phyloP scores from a whole-genome alignment of 768 basidiomycete genomes.

The Rhizopogon rudus region DNA sequence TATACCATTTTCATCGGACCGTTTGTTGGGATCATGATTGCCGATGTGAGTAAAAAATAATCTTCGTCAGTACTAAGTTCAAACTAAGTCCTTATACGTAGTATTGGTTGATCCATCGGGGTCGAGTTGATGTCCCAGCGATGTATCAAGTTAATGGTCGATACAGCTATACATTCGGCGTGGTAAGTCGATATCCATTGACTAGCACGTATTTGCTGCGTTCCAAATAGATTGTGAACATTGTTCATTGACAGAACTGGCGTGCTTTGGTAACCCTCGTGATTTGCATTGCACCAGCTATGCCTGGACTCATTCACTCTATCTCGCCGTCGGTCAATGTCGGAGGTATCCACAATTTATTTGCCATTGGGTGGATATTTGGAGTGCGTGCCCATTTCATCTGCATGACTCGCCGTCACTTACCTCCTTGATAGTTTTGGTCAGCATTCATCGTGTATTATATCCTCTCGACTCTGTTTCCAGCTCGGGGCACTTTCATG shows the following conservation, averaged over 20 bases:
- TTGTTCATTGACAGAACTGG: constrained; percentile 62
- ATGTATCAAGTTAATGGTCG: constrained; percentile 80
- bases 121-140: constrained; percentile 74
- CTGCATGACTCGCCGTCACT: background rate
- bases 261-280: constrained; percentile 67
- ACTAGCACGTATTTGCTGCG: background rate
- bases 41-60: constrained; percentile 37
- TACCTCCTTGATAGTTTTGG: constrained; percentile 1
- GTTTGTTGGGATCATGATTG: constrained; percentile 70
- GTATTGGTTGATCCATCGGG: constrained; percentile 75
- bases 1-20: constrained; percentile 87
- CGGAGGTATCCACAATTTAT: constrained; percentile 3
- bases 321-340: constrained; percentile 55
- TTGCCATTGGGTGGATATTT: constrained; percentile 7
- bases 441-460: constrained; percentile 5
- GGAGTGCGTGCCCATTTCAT: background rate
- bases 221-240: background rate
- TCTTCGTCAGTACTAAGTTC: background rate
- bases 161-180: constrained; percentile 73
- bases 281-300: constrained; percentile 58
- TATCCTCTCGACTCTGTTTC: constrained; percentile 4
- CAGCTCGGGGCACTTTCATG: constrained; percentile 1
- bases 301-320: constrained; percentile 74
- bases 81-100: constrained; percentile 20
- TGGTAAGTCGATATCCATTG: constrained; percentile 36